Evolutionary conservation across 2,329 filamentous ascomycete genomes (phyloP).

Genomic region (Paraconiothyrium brasiliense): DNA sequence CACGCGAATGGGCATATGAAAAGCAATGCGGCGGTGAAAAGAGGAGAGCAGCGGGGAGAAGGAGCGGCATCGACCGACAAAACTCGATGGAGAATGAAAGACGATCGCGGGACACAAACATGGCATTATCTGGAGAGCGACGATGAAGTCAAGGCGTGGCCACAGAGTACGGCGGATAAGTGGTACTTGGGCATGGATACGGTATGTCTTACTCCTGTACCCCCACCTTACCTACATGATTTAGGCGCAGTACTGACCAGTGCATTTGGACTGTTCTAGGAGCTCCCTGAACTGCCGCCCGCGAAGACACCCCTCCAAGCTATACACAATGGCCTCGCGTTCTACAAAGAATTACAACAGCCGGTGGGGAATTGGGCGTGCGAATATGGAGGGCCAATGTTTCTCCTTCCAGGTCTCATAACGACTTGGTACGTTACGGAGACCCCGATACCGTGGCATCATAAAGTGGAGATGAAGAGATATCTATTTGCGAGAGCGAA

Average conservation of each 20-base stretch:
- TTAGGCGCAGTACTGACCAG: background rate
- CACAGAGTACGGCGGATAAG: constrained; percentile 88
- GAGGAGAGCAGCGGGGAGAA: constrained; percentile 15
- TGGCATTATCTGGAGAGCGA: constrained; percentile 90
- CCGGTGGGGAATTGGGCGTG: constrained; percentile 93
- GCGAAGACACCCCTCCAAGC: constrained; percentile 78
- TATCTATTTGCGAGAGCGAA: constrained; percentile 89
- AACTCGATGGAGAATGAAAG: constrained; percentile 82
- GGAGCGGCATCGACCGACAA: constrained; percentile 69
- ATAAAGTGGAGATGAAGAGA: constrained; percentile 88
- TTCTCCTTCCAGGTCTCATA: constrained; percentile 85
- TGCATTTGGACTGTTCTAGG: constrained; percentile 59
- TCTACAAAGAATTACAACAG: constrained; percentile 90
- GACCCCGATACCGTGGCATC: constrained; percentile 81
- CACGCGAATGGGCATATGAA: background rate
- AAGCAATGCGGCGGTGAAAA: constrained; percentile 24
- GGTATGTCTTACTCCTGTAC: constrained; percentile 58
- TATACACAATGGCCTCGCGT: constrained; percentile 82
- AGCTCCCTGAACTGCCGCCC: constrained; percentile 74
- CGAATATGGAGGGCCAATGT: constrained; percentile 98
- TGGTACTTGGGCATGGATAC: constrained; percentile 83
- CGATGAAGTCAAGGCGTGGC: constrained; percentile 77
- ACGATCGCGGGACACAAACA: constrained; percentile 85
- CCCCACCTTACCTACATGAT: background rate
- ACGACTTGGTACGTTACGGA: constrained; percentile 89